Percentiles rank a stretch among this genome's conserved stretches.
Conservation (phyloP, 1,284 basidiomycete species). For the Ustilago sp. region DNA sequence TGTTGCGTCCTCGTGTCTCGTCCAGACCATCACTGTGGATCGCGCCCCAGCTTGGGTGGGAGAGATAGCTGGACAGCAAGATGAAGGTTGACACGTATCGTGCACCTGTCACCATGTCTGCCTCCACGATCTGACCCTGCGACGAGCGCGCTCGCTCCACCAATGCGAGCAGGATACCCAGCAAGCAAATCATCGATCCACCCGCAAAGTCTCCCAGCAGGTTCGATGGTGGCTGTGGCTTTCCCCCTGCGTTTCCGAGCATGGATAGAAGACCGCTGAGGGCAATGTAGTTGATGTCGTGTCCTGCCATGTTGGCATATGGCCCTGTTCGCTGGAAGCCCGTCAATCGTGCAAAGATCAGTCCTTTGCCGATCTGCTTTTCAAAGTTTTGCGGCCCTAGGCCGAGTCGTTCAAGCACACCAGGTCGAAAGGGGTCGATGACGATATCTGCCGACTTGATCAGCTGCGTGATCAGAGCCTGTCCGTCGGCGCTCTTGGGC, state of each 20-base stretch:
- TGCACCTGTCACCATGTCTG: conserved; percentile 84
- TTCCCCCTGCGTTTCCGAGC: conserved; percentile 71
- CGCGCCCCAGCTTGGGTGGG: conserved; percentile 69
- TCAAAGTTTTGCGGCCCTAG: conserved; percentile 80
- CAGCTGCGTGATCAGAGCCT: conserved; percentile 75
- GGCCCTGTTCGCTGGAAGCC: conserved; percentile 68
- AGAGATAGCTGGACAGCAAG: conserved; percentile 72
- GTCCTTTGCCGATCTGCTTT: conserved; percentile 71
- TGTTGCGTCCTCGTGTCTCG: conserved; percentile 70
- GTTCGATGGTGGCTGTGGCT: conserved; percentile 81
- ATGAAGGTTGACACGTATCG: conserved; percentile 81
- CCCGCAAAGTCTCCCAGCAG: conserved; percentile 85
- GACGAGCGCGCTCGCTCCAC: conserved; percentile 76
- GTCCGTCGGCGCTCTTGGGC: conserved; percentile 76
- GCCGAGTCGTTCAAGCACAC: conserved; percentile 82
- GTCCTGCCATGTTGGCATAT: conserved; percentile 71
- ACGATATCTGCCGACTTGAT: conserved; percentile 80
- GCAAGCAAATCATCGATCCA: conserved; percentile 79
- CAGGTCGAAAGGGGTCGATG: conserved; percentile 85
- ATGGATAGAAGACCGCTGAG: conserved; percentile 79
- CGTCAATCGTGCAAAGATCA: conserved; percentile 69
- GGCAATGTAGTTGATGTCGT: conserved; percentile 88
- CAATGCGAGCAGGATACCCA: conserved; percentile 81
- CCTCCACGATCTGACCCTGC: conserved; percentile 79
- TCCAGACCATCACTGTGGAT: conserved; percentile 72